Conservation (phyloP, 202 grass and related monocot genomes). For the Zoysia matrella region DNA sequence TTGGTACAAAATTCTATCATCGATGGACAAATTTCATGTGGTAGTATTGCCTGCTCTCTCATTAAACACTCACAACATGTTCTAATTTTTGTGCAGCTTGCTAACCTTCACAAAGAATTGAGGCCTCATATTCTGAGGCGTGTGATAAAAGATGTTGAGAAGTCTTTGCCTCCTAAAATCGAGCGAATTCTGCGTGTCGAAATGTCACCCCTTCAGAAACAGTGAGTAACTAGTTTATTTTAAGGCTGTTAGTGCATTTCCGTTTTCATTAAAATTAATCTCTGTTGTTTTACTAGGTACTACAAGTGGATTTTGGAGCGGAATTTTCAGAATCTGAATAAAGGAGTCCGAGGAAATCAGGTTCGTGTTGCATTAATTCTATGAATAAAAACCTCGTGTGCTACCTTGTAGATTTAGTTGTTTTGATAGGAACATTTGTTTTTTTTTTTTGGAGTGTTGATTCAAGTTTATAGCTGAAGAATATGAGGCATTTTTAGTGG, state of each 20-base stretch:
- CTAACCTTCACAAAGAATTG: slow-evolving; percentile 97
- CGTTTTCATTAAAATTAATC: slow-evolving; percentile 22
- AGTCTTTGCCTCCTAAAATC: slow-evolving; percentile 99
- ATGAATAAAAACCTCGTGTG: slow-evolving; percentile 6
- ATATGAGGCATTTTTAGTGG: slow-evolving; percentile 5
- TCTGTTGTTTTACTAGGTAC: slow-evolving; percentile 64
- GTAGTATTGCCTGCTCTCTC: slow-evolving; percentile 13
- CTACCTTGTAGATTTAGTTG: neutral
- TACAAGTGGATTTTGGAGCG: slow-evolving; percentile 99
- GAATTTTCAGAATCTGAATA: slow-evolving; percentile 99
- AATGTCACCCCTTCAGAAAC: slow-evolving; percentile 99
- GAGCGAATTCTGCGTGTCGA: slow-evolving; percentile 93
- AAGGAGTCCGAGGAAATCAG: slow-evolving; percentile 99
- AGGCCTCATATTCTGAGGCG: slow-evolving; percentile 94
- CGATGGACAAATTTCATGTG: neutral
- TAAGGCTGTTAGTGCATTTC: slow-evolving; percentile 17
- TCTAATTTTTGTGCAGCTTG: slow-evolving; percentile 64
- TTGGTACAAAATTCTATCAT: slow-evolving; percentile 18
- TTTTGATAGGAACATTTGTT: neutral
- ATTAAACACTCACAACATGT: slow-evolving; percentile 26
- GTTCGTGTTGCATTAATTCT: slow-evolving; percentile 42
- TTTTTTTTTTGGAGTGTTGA: slow-evolving; percentile 2
- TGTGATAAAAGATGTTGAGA: slow-evolving; percentile 99
- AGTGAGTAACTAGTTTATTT: slow-evolving; percentile 54
- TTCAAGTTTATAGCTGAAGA: neutral